Evolutionary conservation across 768 basidiomycete species (phyloP), one percentile per base, ranked within the genome.

Genomic region (Neoboletus subvelutipes): DNA sequence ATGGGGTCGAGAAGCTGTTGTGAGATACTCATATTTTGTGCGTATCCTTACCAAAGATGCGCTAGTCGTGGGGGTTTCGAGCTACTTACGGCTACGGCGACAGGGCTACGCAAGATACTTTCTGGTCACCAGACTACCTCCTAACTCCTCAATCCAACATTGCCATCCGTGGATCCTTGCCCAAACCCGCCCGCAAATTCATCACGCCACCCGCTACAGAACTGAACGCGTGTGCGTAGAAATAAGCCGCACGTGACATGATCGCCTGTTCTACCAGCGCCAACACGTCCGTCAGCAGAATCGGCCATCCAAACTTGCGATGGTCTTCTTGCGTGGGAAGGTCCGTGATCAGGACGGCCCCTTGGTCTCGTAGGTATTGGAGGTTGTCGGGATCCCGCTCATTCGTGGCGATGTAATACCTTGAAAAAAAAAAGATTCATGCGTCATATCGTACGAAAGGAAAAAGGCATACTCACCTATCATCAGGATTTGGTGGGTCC

Each of bases 251-350:
- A 18, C 65, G 70, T 0, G 72, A 59, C 56, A 79, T 61, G 52
- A 73, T 51, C 24, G 71, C 65, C 63, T 80, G 79, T 54, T 79
- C 78, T 36, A 79, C 68, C 33, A 79, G 59, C 13, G 73, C 76
- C 24, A 76, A 59, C 29, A 80, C 71, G 52, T 79, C 79, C 37
- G 76, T 76, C 56, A 80, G 20, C 54, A 80, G 56, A 48, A 80
- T 58, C 18, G 72, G 64, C 79, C 79, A 80, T 7, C 77, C 77
- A 31, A 73, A 70, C 29, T 58, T 61, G 9, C 69, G 68, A 2
- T 70, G 67, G 53, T 80, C 79, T 24, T 77, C 74, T n/a, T 66
- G 59, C 2, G 77, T 78, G 45, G 81, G 62, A 5, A 80, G 64
- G 58, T 81, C 78, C 15, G 67, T 36, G 55, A 81, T 64, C 52